Conservation (phyloP, 2,329 filamentous ascomycete species). For the Aspergillus sp. region DNA sequence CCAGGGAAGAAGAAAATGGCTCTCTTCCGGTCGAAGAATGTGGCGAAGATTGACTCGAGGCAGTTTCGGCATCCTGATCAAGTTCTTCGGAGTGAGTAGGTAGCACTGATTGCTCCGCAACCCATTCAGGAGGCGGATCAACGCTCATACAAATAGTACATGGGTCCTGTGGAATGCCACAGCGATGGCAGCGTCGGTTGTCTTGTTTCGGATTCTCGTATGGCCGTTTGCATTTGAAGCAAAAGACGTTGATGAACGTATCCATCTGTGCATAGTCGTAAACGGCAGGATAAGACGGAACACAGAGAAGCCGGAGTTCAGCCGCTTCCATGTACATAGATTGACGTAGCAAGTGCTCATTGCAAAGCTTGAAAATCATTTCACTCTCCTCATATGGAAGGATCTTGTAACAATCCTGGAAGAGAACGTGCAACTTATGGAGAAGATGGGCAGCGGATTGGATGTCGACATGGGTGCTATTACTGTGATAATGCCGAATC, state of each 20-base stretch:
- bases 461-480: constrained; percentile 27
- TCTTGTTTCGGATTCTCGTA: constrained; percentile 44
- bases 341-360: constrained; percentile 45
- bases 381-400: constrained; percentile 44
- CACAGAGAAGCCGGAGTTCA: constrained; percentile 48
- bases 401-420: constrained; percentile 30
- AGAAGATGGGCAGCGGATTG: constrained; percentile 36
- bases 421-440: constrained; percentile 33
- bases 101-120: constrained; percentile 16
- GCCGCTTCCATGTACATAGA: constrained; percentile 44
- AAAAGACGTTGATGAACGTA: constrained; percentile 47
- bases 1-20: constrained; percentile 11
- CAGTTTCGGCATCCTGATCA: constrained; percentile 11
- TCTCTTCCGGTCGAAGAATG: constrained; percentile 36
- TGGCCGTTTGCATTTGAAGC: constrained; percentile 49
- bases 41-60: constrained; percentile 38
- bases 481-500: constrained; percentile 33
- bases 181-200: constrained; percentile 46
- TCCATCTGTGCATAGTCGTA: constrained; percentile 51
- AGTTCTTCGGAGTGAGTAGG: constrained; percentile 5
- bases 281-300: constrained; percentile 48
- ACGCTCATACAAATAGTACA: constrained; percentile 37
- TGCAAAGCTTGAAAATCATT: constrained; percentile 49
- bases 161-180: constrained; percentile 32
- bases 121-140: constrained; percentile 35